A percentile compares a stretch with the other conserved stretches of the same genome.
Evolutionary conservation across 345 rosid genomes (phyloP).

Genomic region (Salix koriyanagi): DNA sequence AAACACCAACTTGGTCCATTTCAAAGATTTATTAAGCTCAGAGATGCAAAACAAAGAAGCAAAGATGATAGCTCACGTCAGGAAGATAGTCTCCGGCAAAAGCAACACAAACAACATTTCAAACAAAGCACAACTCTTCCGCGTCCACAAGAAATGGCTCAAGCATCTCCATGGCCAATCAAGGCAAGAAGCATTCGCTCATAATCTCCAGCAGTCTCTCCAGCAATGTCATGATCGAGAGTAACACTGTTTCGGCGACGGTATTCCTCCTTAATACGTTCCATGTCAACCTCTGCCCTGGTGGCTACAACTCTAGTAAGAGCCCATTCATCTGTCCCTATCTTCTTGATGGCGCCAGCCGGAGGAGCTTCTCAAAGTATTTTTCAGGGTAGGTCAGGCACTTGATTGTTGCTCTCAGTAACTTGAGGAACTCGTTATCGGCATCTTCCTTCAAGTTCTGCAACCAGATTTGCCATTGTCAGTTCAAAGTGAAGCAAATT

Average conservation of each 20-base stretch:
- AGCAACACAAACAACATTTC: conserved; percentile 1
- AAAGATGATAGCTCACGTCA: conserved; percentile 3
- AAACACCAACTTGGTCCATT: neutral
- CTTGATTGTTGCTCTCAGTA: conserved; percentile 66
- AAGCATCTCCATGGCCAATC: conserved; percentile 59
- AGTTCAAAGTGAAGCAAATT: neutral
- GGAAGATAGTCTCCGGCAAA: neutral
- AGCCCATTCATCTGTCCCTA: conserved; percentile 85
- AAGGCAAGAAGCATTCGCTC: conserved; percentile 70
- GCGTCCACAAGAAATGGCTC: conserved; percentile 12
- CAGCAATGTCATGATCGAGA: conserved; percentile 62
- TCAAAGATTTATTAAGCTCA: neutral
- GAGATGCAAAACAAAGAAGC: neutral
- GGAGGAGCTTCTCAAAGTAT: conserved; percentile 72
- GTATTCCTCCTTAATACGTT: conserved; percentile 72
- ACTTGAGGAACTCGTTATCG: conserved; percentile 54
- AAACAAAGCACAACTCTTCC: neutral
- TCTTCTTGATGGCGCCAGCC: conserved; percentile 66
- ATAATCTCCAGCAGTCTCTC: conserved; percentile 78
- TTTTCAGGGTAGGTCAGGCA: conserved; percentile 86
- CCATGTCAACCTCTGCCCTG: conserved; percentile 82
- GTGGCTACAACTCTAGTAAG: conserved; percentile 73
- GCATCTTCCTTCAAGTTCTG: conserved; percentile 74
- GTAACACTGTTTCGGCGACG: conserved; percentile 67
- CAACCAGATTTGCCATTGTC: conserved; percentile 14